A percentile compares a stretch with the other conserved stretches of the same genome.
Conservation (phyloP, 2,329 filamentous ascomycete genomes). For the Chaetomiaceae sp. region DNA sequence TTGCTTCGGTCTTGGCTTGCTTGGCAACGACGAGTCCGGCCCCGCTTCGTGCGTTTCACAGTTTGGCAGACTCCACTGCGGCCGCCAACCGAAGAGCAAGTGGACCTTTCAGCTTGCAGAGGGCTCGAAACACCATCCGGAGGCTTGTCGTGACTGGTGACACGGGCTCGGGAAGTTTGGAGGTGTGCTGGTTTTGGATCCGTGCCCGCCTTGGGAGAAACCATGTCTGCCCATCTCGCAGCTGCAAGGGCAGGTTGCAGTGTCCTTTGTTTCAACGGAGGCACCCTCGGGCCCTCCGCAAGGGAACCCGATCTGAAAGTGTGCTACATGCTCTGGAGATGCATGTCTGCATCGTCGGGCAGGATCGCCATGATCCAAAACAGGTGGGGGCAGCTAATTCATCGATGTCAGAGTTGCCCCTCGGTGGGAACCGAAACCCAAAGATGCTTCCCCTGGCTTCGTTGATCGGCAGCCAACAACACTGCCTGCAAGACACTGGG, state of each 20-base stretch:
- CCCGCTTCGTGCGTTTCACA: slow-evolving; percentile 10
- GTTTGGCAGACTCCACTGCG: slow-evolving; percentile 4
- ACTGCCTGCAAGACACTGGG: background rate
- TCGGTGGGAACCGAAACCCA: background rate
- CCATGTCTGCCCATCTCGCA: background rate
- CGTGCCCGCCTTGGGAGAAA: background rate
- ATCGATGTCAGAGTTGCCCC: background rate
- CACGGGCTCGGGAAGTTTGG: slow-evolving; percentile 2
- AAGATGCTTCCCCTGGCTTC: background rate
- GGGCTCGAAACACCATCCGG: slow-evolving; percentile 6
- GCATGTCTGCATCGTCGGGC: background rate
- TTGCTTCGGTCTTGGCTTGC: background rate
- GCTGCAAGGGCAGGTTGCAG: background rate
- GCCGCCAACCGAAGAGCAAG: background rate
- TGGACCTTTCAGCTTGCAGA: background rate
- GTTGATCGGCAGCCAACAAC: background rate
- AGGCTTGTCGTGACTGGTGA: slow-evolving; percentile 2
- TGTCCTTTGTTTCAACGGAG: background rate
- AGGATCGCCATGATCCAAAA: background rate
- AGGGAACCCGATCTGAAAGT: background rate
- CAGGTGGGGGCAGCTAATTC: background rate
- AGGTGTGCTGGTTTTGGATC: background rate
- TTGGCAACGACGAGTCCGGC: background rate
- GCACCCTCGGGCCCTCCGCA: background rate
- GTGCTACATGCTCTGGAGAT: background rate